These are phyloP conservation scores for Fusarium haematococcum DNA, from an alignment of 2,329 filamentous ascomycete species.

Conservation along the genomic window DNA sequence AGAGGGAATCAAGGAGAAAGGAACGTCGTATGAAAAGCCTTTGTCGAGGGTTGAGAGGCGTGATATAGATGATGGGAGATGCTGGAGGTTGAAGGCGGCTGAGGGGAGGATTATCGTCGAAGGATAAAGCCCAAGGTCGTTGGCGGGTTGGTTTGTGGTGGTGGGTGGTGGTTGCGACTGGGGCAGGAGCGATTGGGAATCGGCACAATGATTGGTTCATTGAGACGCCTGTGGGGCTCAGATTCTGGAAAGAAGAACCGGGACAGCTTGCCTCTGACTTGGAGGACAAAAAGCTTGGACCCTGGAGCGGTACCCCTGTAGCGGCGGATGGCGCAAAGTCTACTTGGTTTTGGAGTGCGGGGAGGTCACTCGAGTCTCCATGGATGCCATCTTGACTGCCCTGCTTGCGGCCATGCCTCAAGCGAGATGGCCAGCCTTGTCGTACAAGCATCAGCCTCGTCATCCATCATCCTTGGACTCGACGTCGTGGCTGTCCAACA, in stretches of 20 bases:
- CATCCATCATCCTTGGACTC: slow-evolving; percentile 25
- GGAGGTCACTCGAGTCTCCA: slow-evolving; percentile 35
- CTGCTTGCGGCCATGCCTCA: background rate
- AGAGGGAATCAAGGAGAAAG: background rate
- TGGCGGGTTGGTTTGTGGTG: slow-evolving; percentile 36
- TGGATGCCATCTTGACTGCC: background rate
- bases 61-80: background rate
- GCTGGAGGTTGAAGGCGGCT: background rate
- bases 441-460: slow-evolving; percentile 26
- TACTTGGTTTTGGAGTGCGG: slow-evolving; percentile 35
- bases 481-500: slow-evolving; percentile 1
- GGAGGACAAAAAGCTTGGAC: slow-evolving; percentile 35
- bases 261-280: slow-evolving; percentile 16
- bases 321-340: slow-evolving; percentile 11
- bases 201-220: slow-evolving; percentile 32
- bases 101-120: slow-evolving; percentile 24
- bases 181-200: slow-evolving; percentile 37
- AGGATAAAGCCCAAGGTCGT: slow-evolving; percentile 35
- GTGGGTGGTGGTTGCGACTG: slow-evolving; percentile 37
- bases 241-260: slow-evolving; percentile 35
- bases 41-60: background rate
- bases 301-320: slow-evolving; percentile 30
- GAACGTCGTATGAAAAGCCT: slow-evolving; percentile 3
- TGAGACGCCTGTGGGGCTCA: slow-evolving; percentile 19
- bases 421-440: slow-evolving; percentile 31